Evolutionary conservation across 441 rosid species (phyloP).

Genomic region (Gossypium davidsonii): DNA sequence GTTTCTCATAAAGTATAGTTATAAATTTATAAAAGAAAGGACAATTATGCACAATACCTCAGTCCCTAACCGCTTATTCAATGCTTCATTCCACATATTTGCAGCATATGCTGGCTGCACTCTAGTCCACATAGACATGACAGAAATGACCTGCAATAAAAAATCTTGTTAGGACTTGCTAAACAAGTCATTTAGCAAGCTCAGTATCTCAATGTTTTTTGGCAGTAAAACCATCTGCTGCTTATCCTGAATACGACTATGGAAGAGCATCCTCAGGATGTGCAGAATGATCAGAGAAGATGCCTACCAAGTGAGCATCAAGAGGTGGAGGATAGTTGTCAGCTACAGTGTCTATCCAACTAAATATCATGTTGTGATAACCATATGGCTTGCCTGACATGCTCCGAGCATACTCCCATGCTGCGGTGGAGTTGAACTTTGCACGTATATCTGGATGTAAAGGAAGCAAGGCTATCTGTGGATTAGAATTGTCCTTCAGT

Average conservation of each 20-base stretch:
- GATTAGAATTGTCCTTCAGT: slow-evolving; percentile 78
- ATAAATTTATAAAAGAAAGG: neutral
- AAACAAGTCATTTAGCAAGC: slow-evolving; percentile 7
- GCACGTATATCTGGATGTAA: slow-evolving; percentile 69
- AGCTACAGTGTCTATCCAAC: slow-evolving; percentile 89
- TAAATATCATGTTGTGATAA: slow-evolving; percentile 96
- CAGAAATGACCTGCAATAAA: slow-evolving; percentile 76
- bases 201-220: neutral
- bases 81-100: slow-evolving; percentile 97
- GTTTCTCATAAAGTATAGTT: neutral
- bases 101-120: slow-evolving; percentile 96
- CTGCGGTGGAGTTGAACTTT: slow-evolving; percentile 73
- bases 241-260: neutral
- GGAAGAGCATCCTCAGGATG: neutral
- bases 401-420: slow-evolving; percentile 89
- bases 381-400: slow-evolving; percentile 96
- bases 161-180: neutral
- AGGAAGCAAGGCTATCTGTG: slow-evolving; percentile 90
- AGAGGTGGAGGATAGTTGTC: slow-evolving; percentile 97
- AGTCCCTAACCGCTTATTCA: slow-evolving; percentile 81
- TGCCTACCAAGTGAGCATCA: slow-evolving; percentile 92
- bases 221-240: neutral
- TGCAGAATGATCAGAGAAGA: neutral
- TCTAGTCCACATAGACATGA: slow-evolving; percentile 96
- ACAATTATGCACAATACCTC: slow-evolving; percentile 43